phyloP scores from a whole-genome alignment of 148 eudicot species.

The Persicaria tinctoria region DNA sequence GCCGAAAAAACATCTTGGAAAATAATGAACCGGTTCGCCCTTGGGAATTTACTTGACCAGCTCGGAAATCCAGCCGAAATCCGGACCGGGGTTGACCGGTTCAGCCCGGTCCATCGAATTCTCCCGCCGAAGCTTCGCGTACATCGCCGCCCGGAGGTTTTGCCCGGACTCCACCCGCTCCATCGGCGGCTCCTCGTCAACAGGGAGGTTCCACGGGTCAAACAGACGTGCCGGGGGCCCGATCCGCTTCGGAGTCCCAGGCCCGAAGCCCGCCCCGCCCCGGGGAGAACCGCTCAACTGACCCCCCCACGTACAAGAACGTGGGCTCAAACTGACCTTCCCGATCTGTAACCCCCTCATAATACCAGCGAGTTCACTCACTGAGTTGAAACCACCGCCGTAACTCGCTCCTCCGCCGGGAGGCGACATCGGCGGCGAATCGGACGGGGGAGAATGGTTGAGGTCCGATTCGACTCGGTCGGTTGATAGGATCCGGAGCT shows the following conservation, averaged over 20 bases:
- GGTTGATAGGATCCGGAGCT: constrained; percentile 13
- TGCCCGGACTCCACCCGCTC: constrained; percentile 33
- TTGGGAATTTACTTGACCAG: neutral
- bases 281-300: neutral
- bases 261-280: neutral
- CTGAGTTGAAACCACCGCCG: neutral
- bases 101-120: constrained; percentile 22
- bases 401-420: neutral
- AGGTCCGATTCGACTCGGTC: constrained; percentile 4
- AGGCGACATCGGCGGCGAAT: constrained; percentile 15
- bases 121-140: constrained; percentile 27
- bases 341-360: constrained; percentile 14
- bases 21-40: neutral
- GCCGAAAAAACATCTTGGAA: too few relatives aligned
- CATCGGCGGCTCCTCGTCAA: constrained; percentile 25
- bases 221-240: constrained; percentile 5
- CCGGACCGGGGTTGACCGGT: neutral
- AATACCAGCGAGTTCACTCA: constrained; percentile 8
- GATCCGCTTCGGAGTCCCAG: neutral
- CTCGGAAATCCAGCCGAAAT: constrained; percentile 17
- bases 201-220: constrained; percentile 11
- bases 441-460: neutral
- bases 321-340: constrained; percentile 1
- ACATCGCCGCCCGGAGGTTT: constrained; percentile 25
- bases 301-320: constrained; percentile 12